A percentile compares a stretch with the other conserved stretches of the same genome.
These are phyloP conservation scores for Phytopythium boreale DNA, from an alignment of 352 stramenopile species.

Conservation along the genomic window DNA sequence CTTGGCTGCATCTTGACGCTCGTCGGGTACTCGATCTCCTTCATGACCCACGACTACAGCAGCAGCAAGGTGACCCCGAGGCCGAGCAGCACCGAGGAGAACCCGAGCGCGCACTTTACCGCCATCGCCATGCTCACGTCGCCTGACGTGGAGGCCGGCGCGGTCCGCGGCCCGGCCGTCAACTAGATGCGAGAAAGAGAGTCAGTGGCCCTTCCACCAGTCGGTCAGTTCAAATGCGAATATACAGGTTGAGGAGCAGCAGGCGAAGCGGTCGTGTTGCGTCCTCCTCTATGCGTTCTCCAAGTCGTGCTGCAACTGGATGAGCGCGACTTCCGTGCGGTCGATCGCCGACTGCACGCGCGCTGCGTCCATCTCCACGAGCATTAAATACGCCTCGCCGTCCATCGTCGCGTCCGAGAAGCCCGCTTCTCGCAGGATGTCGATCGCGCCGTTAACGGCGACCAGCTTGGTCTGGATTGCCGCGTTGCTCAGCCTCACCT, in stretches of 20 bases:
- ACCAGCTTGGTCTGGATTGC: slow-evolving; percentile 68
- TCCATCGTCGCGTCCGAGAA: slow-evolving; percentile 42
- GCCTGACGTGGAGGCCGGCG: slow-evolving; percentile 4
- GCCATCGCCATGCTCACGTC: slow-evolving; percentile 18
- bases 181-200: slow-evolving; percentile 3
- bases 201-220: background rate
- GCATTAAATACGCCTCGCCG: slow-evolving; percentile 56
- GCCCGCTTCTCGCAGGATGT: slow-evolving; percentile 56
- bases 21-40: slow-evolving; percentile 53
- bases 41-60: slow-evolving; percentile 30
- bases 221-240: background rate
- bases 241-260: background rate
- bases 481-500: slow-evolving; percentile 56
- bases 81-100: background rate
- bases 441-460: slow-evolving; percentile 42
- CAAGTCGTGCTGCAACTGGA: slow-evolving; percentile 63
- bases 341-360: slow-evolving; percentile 58
- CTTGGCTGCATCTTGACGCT: slow-evolving; percentile 46
- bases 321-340: slow-evolving; percentile 59
- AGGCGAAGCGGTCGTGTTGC: background rate
- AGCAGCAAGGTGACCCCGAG: background rate
- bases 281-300: slow-evolving; percentile 6
- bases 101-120: background rate
- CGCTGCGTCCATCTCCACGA: slow-evolving; percentile 29
- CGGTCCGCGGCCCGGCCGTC: background rate